These are phyloP conservation scores for Aspergillus indologenus DNA, from an alignment of 495 filamentous ascomycete species.

Conservation along the genomic window DNA sequence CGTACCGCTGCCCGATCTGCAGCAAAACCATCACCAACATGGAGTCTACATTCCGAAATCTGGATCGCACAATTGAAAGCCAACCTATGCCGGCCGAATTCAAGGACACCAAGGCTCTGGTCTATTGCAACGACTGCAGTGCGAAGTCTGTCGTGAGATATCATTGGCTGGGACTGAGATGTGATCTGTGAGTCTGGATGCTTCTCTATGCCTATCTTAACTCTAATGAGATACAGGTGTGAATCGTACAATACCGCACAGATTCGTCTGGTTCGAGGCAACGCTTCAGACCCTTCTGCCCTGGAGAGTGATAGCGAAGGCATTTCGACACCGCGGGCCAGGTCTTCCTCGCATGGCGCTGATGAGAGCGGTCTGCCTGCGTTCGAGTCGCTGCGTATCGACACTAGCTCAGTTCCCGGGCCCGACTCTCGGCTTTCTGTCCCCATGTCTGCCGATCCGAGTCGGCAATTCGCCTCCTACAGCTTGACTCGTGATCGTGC, in stretches of 20 bases:
- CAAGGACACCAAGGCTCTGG: constrained; percentile 70
- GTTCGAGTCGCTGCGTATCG: constrained; percentile 31
- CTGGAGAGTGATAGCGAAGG: constrained; percentile 20
- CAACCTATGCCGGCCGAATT: constrained; percentile 93
- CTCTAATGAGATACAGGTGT: constrained; percentile 47
- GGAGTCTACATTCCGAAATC: constrained; percentile 88
- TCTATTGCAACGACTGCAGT: constrained; percentile 93
- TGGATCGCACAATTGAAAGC: constrained; percentile 76
- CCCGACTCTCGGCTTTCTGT: constrained; percentile 27
- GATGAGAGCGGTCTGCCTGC: constrained; percentile 25
- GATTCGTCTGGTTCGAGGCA: constrained; percentile 55
- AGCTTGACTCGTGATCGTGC: constrained; percentile 42
- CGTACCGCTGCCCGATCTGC: constrained; percentile 94
- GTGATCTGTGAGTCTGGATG: constrained; percentile 55
- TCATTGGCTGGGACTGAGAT: constrained; percentile 94
- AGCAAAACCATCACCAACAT: constrained; percentile 92
- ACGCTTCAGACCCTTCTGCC: constrained; percentile 26
- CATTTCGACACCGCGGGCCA: constrained; percentile 19
- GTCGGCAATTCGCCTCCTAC: constrained; percentile 32
- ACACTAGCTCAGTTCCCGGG: constrained; percentile 30
- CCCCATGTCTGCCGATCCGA: constrained; percentile 23
- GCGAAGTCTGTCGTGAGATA: constrained; percentile 81
- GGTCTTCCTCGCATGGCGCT: constrained; percentile 29
- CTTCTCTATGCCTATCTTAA: neutral
- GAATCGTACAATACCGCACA: constrained; percentile 82